Base-by-base conservation (phyloP, 2,329 filamentous ascomycete genomes). In the Penicillium expansum region DNA sequence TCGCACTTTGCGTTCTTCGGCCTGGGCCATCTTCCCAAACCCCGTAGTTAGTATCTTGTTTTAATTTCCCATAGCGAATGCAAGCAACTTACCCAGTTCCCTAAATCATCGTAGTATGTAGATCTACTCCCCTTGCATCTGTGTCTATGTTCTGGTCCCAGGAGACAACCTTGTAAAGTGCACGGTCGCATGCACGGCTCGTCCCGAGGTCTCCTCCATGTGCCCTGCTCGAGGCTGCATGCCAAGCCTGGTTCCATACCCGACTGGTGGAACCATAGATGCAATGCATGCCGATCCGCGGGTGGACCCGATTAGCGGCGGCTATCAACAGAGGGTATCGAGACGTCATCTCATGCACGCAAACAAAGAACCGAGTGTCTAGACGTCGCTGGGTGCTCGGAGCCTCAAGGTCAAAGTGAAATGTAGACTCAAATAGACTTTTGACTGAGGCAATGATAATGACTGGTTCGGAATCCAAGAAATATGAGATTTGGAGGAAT, bases 51-150 rank as follows among this genome's bases (percentile, higher is more conserved):
- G 55, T 49, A 20, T 37, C 35, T 27, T 42, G 29, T 45, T 56
- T 47, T 54, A 18, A 48, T 48, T 49, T 49, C 30, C 30, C 38
- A 57, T 45, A 49, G 54, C 48, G 54, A 56, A 52, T 56, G n/a
- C 35, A 56, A 47, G 48, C 16, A 52, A 33, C 27, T 56, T 18
- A 51, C 33, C 20, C 10, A 33, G 22, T 33, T 39, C n/a, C 9
- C 22, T 27, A 7, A 20, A 22, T 27, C 11, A 33, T 22, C 8
- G 29, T 32, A 49, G 11, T 22, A 1, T 9, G 20, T 18, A 29
- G 1, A 16, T 9, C 24, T 24, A 30, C 7, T 52, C 10, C 6
- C 14, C 14, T 29, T 50, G 22, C 2, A 43, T 30, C n/a, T n/a
- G 9, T 13, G 9, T 14, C 45, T 11, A 14, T 22, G 9, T 29